A percentile compares a stretch with the other conserved stretches of the same genome.
These are phyloP conservation scores for Monosporascus sp. DNA, from an alignment of 2,329 filamentous ascomycete species.

Conservation along the genomic window DNA sequence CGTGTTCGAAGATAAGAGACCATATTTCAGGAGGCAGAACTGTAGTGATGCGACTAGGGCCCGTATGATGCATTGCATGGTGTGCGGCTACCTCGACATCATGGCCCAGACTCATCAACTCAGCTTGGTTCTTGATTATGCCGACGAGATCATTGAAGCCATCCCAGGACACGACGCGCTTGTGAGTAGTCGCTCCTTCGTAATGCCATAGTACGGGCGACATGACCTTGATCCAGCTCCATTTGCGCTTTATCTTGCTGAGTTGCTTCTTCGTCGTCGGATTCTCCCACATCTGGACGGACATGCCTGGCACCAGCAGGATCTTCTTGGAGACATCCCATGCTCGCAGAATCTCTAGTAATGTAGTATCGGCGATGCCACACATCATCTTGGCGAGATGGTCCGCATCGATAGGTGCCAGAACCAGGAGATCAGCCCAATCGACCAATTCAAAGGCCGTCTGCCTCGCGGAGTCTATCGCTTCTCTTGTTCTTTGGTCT, in stretches of 20 bases:
- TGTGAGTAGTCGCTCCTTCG: conserved; percentile 41
- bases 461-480: conserved; percentile 47
- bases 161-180: conserved; percentile 55
- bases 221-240: conserved; percentile 81
- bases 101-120: conserved; percentile 67
- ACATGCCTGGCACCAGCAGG: conserved; percentile 84
- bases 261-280: conserved; percentile 85
- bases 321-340: conserved; percentile 87
- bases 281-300: conserved; percentile 81
- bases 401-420: conserved; percentile 80
- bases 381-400: conserved; percentile 82
- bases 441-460: conserved; percentile 65
- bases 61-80: conserved; percentile 32
- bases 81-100: conserved; percentile 56
- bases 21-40: conserved; percentile 79
- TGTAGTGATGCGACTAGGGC: conserved; percentile 31
- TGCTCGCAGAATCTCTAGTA: conserved; percentile 74
- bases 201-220: conserved; percentile 80
- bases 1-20: conserved; percentile 79
- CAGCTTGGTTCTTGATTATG: conserved; percentile 71
- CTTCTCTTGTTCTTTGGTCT: conserved; percentile 31
- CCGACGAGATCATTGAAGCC: conserved; percentile 67
- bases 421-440: conserved; percentile 83
- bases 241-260: conserved; percentile 74
- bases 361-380: conserved; percentile 73